Conservation (phyloP, 2,329 filamentous ascomycete species). For the Diaporthe citriasiana region DNA sequence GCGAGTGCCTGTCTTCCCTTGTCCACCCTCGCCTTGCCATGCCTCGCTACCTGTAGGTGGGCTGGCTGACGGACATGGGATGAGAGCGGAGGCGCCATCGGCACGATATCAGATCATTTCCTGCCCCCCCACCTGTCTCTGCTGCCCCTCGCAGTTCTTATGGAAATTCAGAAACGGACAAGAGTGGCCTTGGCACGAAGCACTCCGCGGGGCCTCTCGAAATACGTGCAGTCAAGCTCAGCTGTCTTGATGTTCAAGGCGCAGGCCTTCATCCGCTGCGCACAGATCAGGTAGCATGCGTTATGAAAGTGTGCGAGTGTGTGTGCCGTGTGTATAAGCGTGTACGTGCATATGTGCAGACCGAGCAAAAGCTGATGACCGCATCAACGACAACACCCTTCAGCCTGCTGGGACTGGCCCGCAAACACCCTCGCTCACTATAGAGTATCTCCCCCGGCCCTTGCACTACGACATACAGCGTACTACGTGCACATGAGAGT, state of each 20-base stretch:
- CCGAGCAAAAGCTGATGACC: constrained; percentile 19
- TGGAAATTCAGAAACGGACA: not conserved
- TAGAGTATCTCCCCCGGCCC: constrained; percentile 25
- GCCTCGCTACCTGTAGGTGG: constrained; percentile 31
- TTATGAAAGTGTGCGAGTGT: constrained; percentile 7
- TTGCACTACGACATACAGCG: constrained; percentile 31
- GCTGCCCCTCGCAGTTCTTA: constrained; percentile 14
- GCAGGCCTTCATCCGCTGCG: constrained; percentile 1
- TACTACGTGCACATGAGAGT: constrained; percentile 23
- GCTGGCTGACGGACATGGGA: constrained; percentile 26
- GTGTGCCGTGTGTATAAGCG: constrained; percentile 9
- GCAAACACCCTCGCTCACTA: constrained; percentile 35
- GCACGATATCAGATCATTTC: constrained; percentile 35
- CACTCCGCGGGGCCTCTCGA: not conserved
- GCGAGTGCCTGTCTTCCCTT: constrained; percentile 23
- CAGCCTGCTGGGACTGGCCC: constrained; percentile 23
- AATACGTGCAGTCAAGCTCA: not conserved
- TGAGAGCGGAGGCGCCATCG: constrained; percentile 30
- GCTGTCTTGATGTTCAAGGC: not conserved
- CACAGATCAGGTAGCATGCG: constrained; percentile 5
- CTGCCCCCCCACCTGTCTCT: constrained; percentile 12
- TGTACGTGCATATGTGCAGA: constrained; percentile 14
- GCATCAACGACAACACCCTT: constrained; percentile 26
- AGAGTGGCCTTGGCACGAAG: not conserved
- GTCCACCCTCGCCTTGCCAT: constrained; percentile 32